phyloP scores from a whole-genome alignment of 352 stramenopile species.

The Pythium grandisporangium region DNA sequence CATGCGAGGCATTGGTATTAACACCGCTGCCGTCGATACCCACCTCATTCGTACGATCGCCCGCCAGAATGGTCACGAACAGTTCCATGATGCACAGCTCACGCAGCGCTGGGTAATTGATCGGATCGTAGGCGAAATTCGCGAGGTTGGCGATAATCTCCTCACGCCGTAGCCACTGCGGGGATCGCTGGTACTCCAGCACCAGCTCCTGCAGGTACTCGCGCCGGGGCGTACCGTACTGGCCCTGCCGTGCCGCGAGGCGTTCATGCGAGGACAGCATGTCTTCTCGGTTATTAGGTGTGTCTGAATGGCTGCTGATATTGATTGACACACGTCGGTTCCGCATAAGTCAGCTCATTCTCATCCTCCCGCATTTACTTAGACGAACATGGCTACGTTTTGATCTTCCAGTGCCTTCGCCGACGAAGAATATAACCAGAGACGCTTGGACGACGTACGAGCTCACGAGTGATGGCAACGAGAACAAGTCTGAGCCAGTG shows the following conservation, averaged over 20 bases:
- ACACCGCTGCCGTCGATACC: not conserved
- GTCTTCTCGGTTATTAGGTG: too few species aligned
- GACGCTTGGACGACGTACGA: too few species aligned
- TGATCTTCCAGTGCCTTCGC: too few species aligned
- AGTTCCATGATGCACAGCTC: conserved; percentile 59
- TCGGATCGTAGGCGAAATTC: conserved; percentile 83
- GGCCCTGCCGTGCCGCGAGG: conserved; percentile 50
- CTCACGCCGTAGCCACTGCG: conserved; percentile 45
- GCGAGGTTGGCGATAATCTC: conserved; percentile 72
- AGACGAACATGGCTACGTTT: too few species aligned
- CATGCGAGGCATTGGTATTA: too few species aligned
- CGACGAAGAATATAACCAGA: too few species aligned
- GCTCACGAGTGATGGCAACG: too few species aligned
- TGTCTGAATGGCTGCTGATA: too few species aligned
- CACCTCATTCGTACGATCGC: conserved; percentile 17
- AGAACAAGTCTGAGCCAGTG: too few species aligned
- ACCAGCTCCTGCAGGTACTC: conserved; percentile 76
- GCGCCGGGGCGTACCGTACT: conserved; percentile 53
- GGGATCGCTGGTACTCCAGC: conserved; percentile 58
- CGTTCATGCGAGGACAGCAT: conserved; percentile 64
- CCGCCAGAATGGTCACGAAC: conserved; percentile 67
- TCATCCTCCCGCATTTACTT: too few species aligned
- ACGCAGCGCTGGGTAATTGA: conserved; percentile 60
- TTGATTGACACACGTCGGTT: too few species aligned
- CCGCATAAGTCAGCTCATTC: too few species aligned